A percentile compares a stretch with the other conserved stretches of the same genome.
phyloP scores from a whole-genome alignment of 371 early-diverging fungal species.

The Mortierella sp. region DNA sequence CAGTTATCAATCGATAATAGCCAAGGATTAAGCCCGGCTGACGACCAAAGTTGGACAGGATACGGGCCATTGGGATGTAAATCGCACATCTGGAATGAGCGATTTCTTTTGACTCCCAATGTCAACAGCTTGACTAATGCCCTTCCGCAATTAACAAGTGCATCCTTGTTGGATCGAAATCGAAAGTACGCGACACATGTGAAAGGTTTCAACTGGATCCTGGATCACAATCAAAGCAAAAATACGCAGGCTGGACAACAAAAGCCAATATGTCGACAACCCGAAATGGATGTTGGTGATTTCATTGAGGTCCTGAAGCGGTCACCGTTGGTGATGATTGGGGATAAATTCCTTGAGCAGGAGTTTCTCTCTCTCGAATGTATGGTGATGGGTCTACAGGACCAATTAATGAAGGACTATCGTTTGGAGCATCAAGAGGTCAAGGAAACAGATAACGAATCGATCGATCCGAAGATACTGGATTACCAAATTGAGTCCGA shows the following conservation, averaged over 20 bases:
- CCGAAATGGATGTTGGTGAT: constrained; percentile 25
- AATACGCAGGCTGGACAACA: background rate
- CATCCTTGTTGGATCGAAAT: constrained; percentile 11
- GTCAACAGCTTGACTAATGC: background rate
- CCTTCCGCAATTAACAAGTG: background rate
- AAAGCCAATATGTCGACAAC: constrained; percentile 17
- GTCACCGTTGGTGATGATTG: constrained; percentile 42
- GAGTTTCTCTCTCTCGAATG: constrained; percentile 40
- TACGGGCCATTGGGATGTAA: constrained; percentile 34
- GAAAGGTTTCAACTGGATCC: constrained; percentile 18
- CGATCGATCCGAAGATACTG: background rate
- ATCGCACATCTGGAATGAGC: constrained; percentile 47
- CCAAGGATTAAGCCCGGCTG: background rate
- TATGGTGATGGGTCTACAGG: constrained; percentile 33
- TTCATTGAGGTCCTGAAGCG: constrained; percentile 46
- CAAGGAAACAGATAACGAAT: background rate
- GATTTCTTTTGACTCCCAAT: constrained; percentile 36
- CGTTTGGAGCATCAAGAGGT: background rate
- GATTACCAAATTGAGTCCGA: constrained; percentile 34
- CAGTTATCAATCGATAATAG: background rate
- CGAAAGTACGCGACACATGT: constrained; percentile 18
- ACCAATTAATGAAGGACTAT: constrained; percentile 14
- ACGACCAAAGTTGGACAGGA: constrained; percentile 42
- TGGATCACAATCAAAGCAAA: background rate
- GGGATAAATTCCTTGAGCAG: constrained; percentile 44